Conservation (phyloP, 805 yeast genomes). For the Pichia phayaonensis region DNA sequence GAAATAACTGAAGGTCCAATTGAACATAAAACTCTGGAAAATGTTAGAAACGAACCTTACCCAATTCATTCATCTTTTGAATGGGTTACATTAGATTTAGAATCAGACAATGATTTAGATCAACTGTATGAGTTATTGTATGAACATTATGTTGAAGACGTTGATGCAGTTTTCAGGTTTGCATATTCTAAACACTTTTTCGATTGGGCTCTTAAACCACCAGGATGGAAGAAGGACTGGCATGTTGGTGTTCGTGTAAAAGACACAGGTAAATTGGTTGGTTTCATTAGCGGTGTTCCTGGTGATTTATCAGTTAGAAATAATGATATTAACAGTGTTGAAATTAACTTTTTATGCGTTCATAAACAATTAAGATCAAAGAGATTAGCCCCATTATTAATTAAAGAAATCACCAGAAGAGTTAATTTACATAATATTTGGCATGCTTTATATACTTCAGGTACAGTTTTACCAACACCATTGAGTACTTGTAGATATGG, state of each 20-base stretch:
- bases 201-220: constrained; percentile 89
- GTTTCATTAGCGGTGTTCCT: constrained; percentile 90
- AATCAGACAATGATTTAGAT: constrained; percentile 46
- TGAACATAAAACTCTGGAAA: constrained; percentile 52
- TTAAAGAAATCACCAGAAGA: constrained; percentile 89
- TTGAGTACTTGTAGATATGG: constrained; percentile 80
- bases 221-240: constrained; percentile 89
- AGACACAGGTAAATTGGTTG: constrained; percentile 69
- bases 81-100: constrained; percentile 76
- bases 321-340: constrained; percentile 53
- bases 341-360: constrained; percentile 88
- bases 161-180: constrained; percentile 86
- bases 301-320: constrained; percentile 51
- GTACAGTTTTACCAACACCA: constrained; percentile 88
- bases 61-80: constrained; percentile 74
- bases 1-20: constrained; percentile 74
- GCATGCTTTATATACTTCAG: constrained; percentile 96
- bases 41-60: constrained; percentile 63
- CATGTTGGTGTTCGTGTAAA: constrained; percentile 88
- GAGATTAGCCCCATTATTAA: constrained; percentile 87
- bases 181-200: constrained; percentile 78
- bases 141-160: constrained; percentile 92
- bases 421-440: constrained; percentile 79
- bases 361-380: constrained; percentile 92
- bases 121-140: constrained; percentile 76